These are phyloP conservation scores for Globisporangium cederbergense DNA, from an alignment of 352 stramenopile genomes.

Conservation along the genomic window DNA sequence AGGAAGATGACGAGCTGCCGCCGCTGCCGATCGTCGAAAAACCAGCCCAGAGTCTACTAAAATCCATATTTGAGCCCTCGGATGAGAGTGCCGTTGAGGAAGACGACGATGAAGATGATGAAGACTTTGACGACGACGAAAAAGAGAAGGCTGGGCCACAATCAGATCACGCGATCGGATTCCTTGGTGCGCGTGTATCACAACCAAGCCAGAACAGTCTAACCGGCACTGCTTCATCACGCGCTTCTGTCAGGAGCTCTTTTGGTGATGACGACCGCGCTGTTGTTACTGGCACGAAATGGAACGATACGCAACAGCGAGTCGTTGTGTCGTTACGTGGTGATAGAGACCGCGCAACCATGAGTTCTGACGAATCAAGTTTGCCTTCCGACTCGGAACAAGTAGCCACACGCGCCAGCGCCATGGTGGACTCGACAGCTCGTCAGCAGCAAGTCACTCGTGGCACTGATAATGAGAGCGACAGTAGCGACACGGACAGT, in stretches of 20 bases:
- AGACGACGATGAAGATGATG: constrained; percentile 30
- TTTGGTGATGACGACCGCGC: background rate
- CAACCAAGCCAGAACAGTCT: constrained; percentile 3
- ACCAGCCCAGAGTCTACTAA: constrained; percentile 48
- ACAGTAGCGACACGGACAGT: background rate
- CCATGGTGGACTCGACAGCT: background rate
- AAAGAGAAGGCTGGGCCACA: background rate
- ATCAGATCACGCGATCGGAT: background rate
- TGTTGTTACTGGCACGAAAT: background rate
- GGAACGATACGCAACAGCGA: constrained; percentile 9
- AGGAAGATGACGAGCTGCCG: constrained; percentile 26
- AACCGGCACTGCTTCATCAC: background rate
- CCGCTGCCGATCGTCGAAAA: constrained; percentile 40
- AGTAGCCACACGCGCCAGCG: background rate
- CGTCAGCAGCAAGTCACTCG: background rate
- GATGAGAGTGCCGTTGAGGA: constrained; percentile 51
- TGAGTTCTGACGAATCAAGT: constrained; percentile 11
- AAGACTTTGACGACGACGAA: constrained; percentile 19
- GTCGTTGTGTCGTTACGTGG: background rate
- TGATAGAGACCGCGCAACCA: constrained; percentile 9
- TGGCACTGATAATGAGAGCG: background rate
- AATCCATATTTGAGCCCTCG: constrained; percentile 81
- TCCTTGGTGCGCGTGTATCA: constrained; percentile 4
- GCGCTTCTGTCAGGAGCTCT: background rate
- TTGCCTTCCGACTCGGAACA: constrained; percentile 9